Evolutionary conservation across 306 rosid species (phyloP), one percentile per base, ranked within the genome.

Genomic region (Senna siamea): DNA sequence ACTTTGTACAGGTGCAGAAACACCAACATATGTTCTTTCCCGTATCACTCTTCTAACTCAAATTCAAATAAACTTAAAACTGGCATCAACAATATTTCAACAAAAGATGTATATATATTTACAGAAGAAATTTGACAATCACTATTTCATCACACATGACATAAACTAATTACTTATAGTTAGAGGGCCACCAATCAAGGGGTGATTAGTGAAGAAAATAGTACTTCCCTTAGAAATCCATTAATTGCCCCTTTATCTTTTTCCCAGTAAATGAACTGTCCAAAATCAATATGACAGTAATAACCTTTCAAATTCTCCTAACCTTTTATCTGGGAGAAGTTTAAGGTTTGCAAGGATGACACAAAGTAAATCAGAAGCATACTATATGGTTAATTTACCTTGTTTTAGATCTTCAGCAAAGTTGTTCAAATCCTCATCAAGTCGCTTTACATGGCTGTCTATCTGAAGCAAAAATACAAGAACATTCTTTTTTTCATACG

Each of bases 361-460:
- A 47, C 12, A 57, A 37, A 43, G 69, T 66, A 76, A 76, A 61
- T 47, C 74, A 47, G 69, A 69, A 67, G 50, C 15, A 80, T 44
- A 78, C 41, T 59, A 58, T 64, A 55, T 23, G 7, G 68, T 58
- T 71, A 59, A 44, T 67, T 77, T 89, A 89, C 98, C 98, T 88
- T 91, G 98, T 87, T 94, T 94, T 78, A 94, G 85, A 84, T 94
- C 98, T 80, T 94, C 97, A 0, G 92, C 93, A 76, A 92, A 94
- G 85, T 92, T 83, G 85, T 81, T 85, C 78, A 94, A 83, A 85
- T 94, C 99, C 86, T 92, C 96, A 69, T 94, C 97, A 66, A 94
- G 97, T 56, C 97, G 86, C 87, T 94, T 94, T 40, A 94, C 73
- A 76, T 94, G 98, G 81, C 98, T 87, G 76, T 94, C 98, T 82